A percentile compares a stretch with the other conserved stretches of the same genome.
These are phyloP conservation scores for Orbilia brochopaga DNA, from an alignment of 2,329 filamentous ascomycete species.

Conservation along the genomic window DNA sequence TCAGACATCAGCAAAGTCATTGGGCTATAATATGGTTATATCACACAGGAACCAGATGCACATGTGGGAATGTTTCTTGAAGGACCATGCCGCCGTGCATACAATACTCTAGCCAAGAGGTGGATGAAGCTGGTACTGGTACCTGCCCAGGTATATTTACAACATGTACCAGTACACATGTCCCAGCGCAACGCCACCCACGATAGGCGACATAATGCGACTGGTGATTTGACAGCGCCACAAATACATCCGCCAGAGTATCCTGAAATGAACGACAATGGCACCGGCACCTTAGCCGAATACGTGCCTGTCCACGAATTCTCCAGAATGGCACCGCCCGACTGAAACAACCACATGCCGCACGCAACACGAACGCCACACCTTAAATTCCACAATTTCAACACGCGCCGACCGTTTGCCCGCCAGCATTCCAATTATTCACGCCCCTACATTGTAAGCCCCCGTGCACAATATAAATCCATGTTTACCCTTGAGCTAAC, in stretches of 20 bases:
- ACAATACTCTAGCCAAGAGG: too few relatives aligned
- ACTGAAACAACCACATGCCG: constrained; percentile 24
- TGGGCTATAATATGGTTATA: too few relatives aligned
- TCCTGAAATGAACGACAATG: not conserved
- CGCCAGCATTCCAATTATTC: constrained; percentile 36
- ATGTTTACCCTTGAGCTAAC: too few relatives aligned
- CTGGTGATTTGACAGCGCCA: not conserved
- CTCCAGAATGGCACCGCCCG: not conserved
- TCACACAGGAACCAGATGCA: not conserved
- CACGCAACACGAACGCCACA: constrained; percentile 1
- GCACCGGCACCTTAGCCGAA: not conserved
- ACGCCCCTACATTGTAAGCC: constrained; percentile 22
- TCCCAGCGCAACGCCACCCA: not conserved
- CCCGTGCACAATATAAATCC: not conserved
- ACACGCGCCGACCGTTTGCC: constrained; percentile 10
- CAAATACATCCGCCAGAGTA: not conserved
- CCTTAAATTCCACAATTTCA: constrained; percentile 50
- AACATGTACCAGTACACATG: too few relatives aligned
- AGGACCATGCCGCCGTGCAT: not conserved
- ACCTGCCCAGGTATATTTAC: too few relatives aligned
- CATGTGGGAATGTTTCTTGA: not conserved
- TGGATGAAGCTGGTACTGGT: too few relatives aligned
- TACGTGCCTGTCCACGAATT: not conserved
- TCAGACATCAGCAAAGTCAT: too few relatives aligned
- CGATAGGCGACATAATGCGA: too few relatives aligned